phyloP scores from a whole-genome alignment of 2,329 filamentous ascomycete species.

The Diaporthe nobilis region DNA sequence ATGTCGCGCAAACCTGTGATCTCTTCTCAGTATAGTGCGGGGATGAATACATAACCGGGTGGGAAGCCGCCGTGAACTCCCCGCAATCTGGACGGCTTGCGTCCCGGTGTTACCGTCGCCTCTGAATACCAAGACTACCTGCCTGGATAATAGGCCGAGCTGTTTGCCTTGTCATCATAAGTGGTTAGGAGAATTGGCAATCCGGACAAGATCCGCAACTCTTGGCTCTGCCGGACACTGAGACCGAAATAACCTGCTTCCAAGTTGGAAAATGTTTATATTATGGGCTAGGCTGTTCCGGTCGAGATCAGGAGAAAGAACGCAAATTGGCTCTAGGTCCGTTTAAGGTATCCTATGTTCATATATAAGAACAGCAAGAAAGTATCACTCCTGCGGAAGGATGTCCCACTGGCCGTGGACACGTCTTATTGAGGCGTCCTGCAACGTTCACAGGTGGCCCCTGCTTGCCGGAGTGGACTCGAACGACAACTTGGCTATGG shows the following conservation, averaged over 20 bases:
- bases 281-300: not conserved
- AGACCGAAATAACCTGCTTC: not conserved
- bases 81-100: slow-evolving; percentile 22
- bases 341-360: no score
- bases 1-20: slow-evolving; percentile 15
- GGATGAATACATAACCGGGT: slow-evolving; percentile 3
- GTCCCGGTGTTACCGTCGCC: slow-evolving; percentile 12
- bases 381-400: not conserved
- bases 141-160: not conserved
- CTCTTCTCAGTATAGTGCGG: not conserved
- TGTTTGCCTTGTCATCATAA: not conserved
- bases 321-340: not conserved
- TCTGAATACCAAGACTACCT: not conserved
- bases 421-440: not conserved
- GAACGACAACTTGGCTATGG: not conserved
- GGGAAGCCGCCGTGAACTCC: not conserved
- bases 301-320: no score
- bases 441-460: no score
- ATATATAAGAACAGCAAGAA: no score
- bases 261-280: not conserved
- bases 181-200: not conserved
- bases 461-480: not conserved
- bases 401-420: not conserved
- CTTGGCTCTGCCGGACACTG: not conserved
- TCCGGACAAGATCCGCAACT: not conserved